phyloP scores from a whole-genome alignment of 768 basidiomycete species.

The Pleurotus platypus region DNA sequence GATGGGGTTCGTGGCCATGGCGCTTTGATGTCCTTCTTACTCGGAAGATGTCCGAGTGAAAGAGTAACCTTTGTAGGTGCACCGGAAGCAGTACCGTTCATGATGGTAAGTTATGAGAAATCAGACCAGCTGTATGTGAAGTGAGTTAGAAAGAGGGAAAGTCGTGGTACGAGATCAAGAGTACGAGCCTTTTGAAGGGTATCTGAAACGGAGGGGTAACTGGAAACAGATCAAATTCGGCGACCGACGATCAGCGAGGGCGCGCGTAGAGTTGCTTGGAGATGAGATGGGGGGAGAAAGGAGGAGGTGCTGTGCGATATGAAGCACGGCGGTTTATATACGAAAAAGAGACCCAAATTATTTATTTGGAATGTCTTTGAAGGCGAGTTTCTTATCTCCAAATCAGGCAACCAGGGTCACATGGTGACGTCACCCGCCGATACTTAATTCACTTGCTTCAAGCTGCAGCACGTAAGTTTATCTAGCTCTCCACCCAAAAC shows the following conservation, averaged over 20 bases:
- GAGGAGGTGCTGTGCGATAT: constrained; percentile 2
- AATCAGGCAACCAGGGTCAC: background rate
- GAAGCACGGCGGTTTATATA: constrained; percentile 2
- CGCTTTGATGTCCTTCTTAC: constrained; percentile 68
- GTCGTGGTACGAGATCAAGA: background rate
- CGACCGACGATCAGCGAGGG: background rate
- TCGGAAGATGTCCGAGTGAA: constrained; percentile 70
- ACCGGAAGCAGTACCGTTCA: constrained; percentile 18
- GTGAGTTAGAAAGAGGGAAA: background rate
- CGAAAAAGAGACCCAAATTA: background rate
- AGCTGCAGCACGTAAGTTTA: too few species aligned
- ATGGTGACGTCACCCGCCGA: background rate
- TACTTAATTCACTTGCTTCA: too few species aligned
- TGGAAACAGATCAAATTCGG: background rate
- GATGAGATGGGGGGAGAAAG: constrained; percentile 4
- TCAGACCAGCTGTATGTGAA: background rate
- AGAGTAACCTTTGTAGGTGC: constrained; percentile 64
- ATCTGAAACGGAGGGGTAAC: background rate
- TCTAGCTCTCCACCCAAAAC: too few species aligned
- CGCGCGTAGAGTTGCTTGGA: background rate
- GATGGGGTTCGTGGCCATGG: constrained; percentile 76
- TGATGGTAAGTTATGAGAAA: constrained; percentile 9
- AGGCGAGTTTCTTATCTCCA: constrained; percentile 1
- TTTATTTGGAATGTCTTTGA: background rate
- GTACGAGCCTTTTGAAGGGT: background rate